Evolutionary conservation across 805 yeast genomes (phyloP).

Genomic region (Starmerella kuoi): DNA sequence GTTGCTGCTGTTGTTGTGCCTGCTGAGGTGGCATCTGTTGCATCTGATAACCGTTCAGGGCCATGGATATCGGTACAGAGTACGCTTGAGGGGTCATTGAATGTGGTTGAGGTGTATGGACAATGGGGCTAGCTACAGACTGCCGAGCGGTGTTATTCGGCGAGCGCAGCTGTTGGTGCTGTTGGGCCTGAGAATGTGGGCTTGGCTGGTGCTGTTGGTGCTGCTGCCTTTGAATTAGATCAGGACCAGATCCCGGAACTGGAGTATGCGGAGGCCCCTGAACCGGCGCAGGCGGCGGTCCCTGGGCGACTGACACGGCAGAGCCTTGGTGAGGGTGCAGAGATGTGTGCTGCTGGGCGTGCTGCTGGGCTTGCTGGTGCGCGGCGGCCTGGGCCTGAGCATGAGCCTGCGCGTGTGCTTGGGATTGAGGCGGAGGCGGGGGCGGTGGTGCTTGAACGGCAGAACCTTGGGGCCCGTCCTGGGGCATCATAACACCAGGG

Average conservation of each 20-base stretch:
- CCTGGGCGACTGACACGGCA: too few relatives aligned
- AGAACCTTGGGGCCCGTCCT: constrained; percentile 7
- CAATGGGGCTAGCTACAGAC: background rate
- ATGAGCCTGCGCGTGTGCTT: constrained; percentile 5
- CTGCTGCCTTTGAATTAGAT: background rate
- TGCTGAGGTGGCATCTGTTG: constrained; percentile 11
- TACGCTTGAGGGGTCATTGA: background rate
- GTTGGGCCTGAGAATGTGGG: background rate
- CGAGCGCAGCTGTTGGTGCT: background rate
- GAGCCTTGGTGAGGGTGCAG: too few relatives aligned
- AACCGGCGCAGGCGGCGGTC: too few relatives aligned
- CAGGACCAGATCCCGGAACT: too few relatives aligned
- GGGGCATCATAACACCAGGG: constrained; percentile 7
- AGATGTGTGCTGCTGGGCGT: background rate
- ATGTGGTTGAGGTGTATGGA: constrained; percentile 3
- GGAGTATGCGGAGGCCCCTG: too few relatives aligned
- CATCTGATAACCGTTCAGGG: constrained; percentile 1
- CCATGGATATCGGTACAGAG: background rate
- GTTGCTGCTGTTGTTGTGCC: constrained; percentile 2
- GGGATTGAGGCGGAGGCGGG: background rate
- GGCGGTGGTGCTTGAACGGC: too few relatives aligned
- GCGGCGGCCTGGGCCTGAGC: background rate
- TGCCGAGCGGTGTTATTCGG: background rate
- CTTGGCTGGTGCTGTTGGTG: background rate
- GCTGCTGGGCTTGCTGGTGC: background rate